Evolutionary conservation across 176 grass and related monocot genomes (phyloP), one percentile per base, ranked within the genome.

Genomic region (Pharus latifolius): DNA sequence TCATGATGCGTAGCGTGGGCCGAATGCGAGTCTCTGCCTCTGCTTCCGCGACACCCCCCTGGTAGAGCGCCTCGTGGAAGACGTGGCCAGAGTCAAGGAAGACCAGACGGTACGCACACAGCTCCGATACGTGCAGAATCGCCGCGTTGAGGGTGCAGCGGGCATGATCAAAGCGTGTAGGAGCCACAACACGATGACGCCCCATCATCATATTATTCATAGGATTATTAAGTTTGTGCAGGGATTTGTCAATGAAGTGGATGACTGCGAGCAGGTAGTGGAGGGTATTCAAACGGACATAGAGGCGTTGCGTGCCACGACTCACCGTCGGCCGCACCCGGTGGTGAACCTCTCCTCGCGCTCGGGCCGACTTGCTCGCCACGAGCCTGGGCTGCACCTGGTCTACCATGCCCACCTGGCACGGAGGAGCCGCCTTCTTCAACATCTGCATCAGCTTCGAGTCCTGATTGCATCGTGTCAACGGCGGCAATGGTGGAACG

Each of bases 391-490:
- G 83, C 69, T 38, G 37, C 56, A 62, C 29, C 17, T 58, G n/a
- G 60, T 56, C 12, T 43, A 65, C 69, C 63, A 78, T 64, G 15
- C 50, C 74, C 4, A 23, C 73, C 25, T 77, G 78, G 78, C 82
- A 85, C 15, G 82, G 74, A 34, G 78, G 73, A 3, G 90, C 74
- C 20, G 85, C 83, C 81, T 33, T 87, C 79, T 73, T 91, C 83
- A 79, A 91, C 3, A 89, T 54, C 77, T 85, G 83, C 55, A 73
- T 30, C 18, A 91, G 64, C 37, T 41, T 86, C 10, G 88, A 91
- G 69, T 93, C 90, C 54, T 93, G 90, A 70, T 83, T 86, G 61
- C 90, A 93, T 38, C 90, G 48, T 22, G 90, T 88, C 79, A 93
- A 50, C 12, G 85, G 65, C 12, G 85, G 85, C 60, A 83, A 56